These are phyloP conservation scores for Penicillium bialowiezense DNA, from an alignment of 495 filamentous ascomycete species.

Conservation along the genomic window DNA sequence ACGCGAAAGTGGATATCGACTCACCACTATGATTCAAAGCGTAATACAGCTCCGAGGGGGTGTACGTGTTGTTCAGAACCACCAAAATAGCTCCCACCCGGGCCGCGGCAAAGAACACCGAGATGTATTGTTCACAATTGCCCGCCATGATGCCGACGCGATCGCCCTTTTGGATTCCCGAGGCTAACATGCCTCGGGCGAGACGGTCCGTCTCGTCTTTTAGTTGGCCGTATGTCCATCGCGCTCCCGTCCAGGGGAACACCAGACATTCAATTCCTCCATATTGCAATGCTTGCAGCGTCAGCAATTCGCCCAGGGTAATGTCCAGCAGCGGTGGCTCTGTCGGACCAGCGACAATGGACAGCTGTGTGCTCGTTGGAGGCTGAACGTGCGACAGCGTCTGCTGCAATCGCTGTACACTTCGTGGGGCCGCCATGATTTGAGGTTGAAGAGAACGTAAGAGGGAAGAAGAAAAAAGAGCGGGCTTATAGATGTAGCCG, in stretches of 20 bases:
- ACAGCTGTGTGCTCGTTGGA: conserved; percentile 25
- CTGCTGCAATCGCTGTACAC: conserved; percentile 37
- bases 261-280: conserved; percentile 58
- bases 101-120: conserved; percentile 65
- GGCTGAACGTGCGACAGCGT: conserved; percentile 36
- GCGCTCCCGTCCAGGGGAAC: conserved; percentile 62
- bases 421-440: conserved; percentile 27
- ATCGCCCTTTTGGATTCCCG: conserved; percentile 61
- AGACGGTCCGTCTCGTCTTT: conserved; percentile 58
- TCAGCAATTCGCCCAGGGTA: conserved; percentile 60
- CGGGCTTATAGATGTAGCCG: conserved; percentile 10
- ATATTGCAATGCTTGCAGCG: conserved; percentile 60
- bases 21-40: conserved; percentile 63
- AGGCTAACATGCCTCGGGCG: conserved; percentile 55
- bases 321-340: conserved; percentile 58
- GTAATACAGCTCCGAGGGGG: conserved; percentile 58
- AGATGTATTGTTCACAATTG: conserved; percentile 68
- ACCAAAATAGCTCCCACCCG: conserved; percentile 66
- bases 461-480: conserved; percentile 11
- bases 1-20: conserved; percentile 11
- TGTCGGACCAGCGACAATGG: conserved; percentile 57
- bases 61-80: conserved; percentile 72
- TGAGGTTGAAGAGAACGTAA: not conserved
- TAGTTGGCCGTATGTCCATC: conserved; percentile 65
- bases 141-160: conserved; percentile 68